Conservation (phyloP, 345 rosid genomes). For the Passiflora organensis region DNA sequence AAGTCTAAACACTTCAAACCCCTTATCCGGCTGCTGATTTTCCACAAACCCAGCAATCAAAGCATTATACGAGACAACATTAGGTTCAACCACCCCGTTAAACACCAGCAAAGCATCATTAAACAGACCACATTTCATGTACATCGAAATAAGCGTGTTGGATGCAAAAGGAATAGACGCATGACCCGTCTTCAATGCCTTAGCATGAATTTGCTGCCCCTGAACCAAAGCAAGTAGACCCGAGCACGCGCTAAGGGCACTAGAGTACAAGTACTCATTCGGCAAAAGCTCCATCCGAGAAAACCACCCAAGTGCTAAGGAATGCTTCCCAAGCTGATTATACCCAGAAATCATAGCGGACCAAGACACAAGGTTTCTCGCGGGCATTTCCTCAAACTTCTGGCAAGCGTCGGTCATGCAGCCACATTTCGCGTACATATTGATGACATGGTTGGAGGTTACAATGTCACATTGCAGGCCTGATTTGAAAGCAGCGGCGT, state of each 20-base stretch:
- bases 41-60: conserved; percentile 54
- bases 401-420: conserved; percentile 31
- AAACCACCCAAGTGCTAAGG: conserved; percentile 36
- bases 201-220: conserved; percentile 53
- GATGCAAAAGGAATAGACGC: conserved; percentile 40
- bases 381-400: conserved; percentile 52
- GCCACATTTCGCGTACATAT: conserved; percentile 55
- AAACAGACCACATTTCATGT: conserved; percentile 43
- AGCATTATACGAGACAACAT: conserved; percentile 51
- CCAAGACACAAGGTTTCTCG: conserved; percentile 55
- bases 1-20: conserved; percentile 32
- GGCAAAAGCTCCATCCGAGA: conserved; percentile 33
- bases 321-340: conserved; percentile 34
- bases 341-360: conserved; percentile 62
- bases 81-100: conserved; percentile 22
- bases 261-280: conserved; percentile 46
- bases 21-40: conserved; percentile 33
- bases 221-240: conserved; percentile 19
- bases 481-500: conserved; percentile 36
- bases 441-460: conserved; percentile 46
- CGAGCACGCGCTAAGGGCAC: conserved; percentile 45
- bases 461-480: conserved; percentile 35
- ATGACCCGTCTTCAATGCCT: conserved; percentile 41
- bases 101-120: conserved; percentile 36
- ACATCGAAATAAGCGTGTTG: conserved; percentile 55